Conservation (phyloP, 2,329 filamentous ascomycete genomes). For the Claviceps quebecensis region DNA sequence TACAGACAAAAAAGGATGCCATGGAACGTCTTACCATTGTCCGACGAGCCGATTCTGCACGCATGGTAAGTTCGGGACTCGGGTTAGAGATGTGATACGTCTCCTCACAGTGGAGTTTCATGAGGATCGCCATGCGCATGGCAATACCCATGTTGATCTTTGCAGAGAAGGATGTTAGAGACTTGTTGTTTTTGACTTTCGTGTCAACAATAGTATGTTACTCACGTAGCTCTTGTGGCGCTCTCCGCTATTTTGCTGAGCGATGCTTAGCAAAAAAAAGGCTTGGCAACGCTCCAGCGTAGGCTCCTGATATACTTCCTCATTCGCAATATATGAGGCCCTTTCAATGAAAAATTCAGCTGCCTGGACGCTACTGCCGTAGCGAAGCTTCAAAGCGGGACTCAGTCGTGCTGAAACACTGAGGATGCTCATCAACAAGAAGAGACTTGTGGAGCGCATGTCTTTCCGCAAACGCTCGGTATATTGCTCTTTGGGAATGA, state of each 20-base stretch:
- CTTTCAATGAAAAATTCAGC: conserved; percentile 39
- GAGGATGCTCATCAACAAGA: conserved; percentile 40
- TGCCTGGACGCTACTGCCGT: conserved; percentile 36
- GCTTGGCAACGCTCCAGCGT: conserved; percentile 42
- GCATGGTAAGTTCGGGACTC: conserved; percentile 29
- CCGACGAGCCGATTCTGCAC: conserved; percentile 40
- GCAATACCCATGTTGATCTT: conserved; percentile 44
- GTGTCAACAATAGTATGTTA: conserved; percentile 1
- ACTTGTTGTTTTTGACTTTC: background rate
- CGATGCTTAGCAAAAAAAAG: conserved; percentile 44
- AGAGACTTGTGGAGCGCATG: conserved; percentile 34
- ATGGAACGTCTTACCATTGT: conserved; percentile 30
- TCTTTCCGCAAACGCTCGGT: conserved; percentile 31
- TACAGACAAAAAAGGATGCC: background rate
- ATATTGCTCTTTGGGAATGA: conserved; percentile 40
- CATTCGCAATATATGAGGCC: conserved; percentile 31
- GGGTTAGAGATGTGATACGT: conserved; percentile 32
- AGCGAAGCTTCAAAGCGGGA: conserved; percentile 30
- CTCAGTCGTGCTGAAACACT: conserved; percentile 43
- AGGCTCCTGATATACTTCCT: conserved; percentile 37
- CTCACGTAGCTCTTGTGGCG: conserved; percentile 40
- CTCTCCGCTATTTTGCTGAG: conserved; percentile 41
- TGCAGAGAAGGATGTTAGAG: background rate
- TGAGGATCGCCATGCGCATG: conserved; percentile 39
- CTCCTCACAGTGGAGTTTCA: conserved; percentile 42